A percentile compares a stretch with the other conserved stretches of the same genome.
Conservation (phyloP, 2,329 filamentous ascomycete species). For the Aspergillus glaucus region DNA sequence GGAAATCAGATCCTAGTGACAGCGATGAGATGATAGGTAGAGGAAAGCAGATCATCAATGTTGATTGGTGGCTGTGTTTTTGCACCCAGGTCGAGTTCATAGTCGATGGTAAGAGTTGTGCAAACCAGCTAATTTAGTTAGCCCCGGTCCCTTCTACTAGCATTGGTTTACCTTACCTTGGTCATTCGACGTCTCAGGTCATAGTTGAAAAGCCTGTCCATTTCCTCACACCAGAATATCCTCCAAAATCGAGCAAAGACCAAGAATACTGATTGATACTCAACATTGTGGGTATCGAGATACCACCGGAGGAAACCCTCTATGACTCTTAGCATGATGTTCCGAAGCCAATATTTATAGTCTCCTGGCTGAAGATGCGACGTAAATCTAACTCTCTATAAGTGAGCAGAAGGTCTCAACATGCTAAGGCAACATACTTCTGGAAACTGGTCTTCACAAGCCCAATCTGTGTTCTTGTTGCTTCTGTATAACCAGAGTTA, state of each 20-base stretch:
- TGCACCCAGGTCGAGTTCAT: slow-evolving; percentile 8
- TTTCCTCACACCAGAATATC: slow-evolving; percentile 11
- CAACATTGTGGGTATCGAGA: neutral
- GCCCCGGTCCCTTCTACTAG: neutral
- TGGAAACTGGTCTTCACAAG: slow-evolving; percentile 2
- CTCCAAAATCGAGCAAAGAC: slow-evolving; percentile 9
- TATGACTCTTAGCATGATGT: neutral
- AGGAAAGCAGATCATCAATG: slow-evolving; percentile 10
- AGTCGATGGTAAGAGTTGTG: slow-evolving; percentile 9
- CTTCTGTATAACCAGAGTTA: slow-evolving; percentile 1
- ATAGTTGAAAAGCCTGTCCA: slow-evolving; percentile 8
- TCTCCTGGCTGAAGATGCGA: slow-evolving; percentile 3
- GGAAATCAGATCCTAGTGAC: slow-evolving; percentile 8
- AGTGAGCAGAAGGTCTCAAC: neutral
- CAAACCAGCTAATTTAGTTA: slow-evolving; percentile 10
- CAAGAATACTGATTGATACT: slow-evolving; percentile 1
- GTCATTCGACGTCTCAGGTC: slow-evolving; percentile 8
- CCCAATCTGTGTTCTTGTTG: neutral
- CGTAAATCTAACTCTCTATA: slow-evolving; percentile 4
- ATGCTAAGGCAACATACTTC: slow-evolving; percentile 1
- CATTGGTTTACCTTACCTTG: slow-evolving; percentile 5
- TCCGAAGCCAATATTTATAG: neutral
- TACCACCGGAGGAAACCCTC: neutral
- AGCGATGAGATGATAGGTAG: slow-evolving; percentile 12
- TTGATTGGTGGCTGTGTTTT: slow-evolving; percentile 10